These are phyloP conservation scores for Xylaria sp. DNA, from an alignment of 2,329 filamentous ascomycete genomes.

Conservation along the genomic window DNA sequence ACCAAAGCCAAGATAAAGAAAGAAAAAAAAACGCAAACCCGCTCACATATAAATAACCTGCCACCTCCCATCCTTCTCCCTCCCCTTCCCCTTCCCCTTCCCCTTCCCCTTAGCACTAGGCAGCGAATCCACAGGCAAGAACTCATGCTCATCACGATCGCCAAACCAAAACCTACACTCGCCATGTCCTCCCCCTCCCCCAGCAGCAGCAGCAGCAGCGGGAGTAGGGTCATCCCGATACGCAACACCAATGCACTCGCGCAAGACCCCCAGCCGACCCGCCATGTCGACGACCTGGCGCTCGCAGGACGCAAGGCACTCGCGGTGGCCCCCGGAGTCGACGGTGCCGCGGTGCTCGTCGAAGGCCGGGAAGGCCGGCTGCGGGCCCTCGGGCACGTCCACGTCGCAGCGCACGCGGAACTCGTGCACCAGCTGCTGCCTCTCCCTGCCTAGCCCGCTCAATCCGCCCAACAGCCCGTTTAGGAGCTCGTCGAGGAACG, in stretches of 20 bases:
- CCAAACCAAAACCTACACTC: slow-evolving; percentile 34
- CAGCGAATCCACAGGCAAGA: slow-evolving; percentile 39
- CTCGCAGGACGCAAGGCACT: slow-evolving; percentile 42
- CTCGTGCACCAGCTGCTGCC: slow-evolving; percentile 37
- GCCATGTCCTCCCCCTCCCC: slow-evolving; percentile 3
- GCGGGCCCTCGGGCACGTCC: slow-evolving; percentile 17
- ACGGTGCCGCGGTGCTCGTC: slow-evolving; percentile 10
- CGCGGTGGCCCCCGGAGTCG: slow-evolving; percentile 18
- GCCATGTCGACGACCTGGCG: slow-evolving; percentile 34
- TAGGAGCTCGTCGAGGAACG: slow-evolving; percentile 1
- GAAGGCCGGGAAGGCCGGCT: slow-evolving; percentile 15
- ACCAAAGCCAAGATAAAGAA: not conserved
- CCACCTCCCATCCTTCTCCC: slow-evolving; percentile 11
- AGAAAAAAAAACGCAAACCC: not conserved
- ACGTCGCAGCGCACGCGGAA: slow-evolving; percentile 43
- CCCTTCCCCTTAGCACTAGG: not conserved
- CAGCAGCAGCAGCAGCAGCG: no score
- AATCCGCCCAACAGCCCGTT: slow-evolving; percentile 3
- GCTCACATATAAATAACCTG: slow-evolving; percentile 36
- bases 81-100: not conserved
- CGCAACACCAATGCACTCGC: slow-evolving; percentile 43
- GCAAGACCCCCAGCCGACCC: slow-evolving; percentile 13
- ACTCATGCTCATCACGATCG: slow-evolving; percentile 29
- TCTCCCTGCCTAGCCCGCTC: slow-evolving; percentile 17
- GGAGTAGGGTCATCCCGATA: slow-evolving; percentile 24